Base-by-base conservation (phyloP, 306 rosid genomes). In the Cucurbita ficifolia region DNA sequence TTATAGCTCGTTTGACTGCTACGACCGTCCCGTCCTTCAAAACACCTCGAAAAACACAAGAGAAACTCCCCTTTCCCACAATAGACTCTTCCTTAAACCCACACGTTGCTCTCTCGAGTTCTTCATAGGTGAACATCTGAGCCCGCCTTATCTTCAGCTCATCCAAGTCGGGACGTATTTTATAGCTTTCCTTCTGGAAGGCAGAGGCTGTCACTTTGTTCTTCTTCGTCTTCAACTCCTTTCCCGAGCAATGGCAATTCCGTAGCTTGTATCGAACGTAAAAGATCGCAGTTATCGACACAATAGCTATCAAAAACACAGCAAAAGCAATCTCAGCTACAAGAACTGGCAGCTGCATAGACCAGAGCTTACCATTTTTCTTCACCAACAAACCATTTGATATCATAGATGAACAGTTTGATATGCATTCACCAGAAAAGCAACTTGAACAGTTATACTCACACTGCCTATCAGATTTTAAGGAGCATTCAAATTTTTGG, bases 11-110 rank as follows among this genome's bases (percentile, higher is more conserved):
- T 83, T 92, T 92, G 3, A 92, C 97, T 2, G 97, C 97, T 22
- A 89, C 96, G 46, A 86, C 88, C 6, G 96, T 92, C 12, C 90
- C 95, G 29, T 92, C 96, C 79, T 88, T 88, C 62, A 92, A 73
- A 76, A 85, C 84, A 17, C 97, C 97, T 70, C 90, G 78, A 52
- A 92, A 89, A 63, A 92, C 97, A 79, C 88, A 86, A 0, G 97
- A 92, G 74, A 92, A 94, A 65, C 98, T 94, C 78, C 98, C 98
- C 78, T 88, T 90, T 5, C 98, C 98, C 11, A 90, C 94, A 16
- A 92, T 68, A 19, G 92, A 84, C 72, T 89, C 96, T 64, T 89
- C 91, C 80, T 85, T 84, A 80, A 92, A 92, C 46, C 97, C 90
- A 6, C 73, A 57, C 0, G 96, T 92, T 38, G 96, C 96, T 46